Conservation (phyloP, 257 asterid species). For the Nicotiana benthamiana region DNA sequence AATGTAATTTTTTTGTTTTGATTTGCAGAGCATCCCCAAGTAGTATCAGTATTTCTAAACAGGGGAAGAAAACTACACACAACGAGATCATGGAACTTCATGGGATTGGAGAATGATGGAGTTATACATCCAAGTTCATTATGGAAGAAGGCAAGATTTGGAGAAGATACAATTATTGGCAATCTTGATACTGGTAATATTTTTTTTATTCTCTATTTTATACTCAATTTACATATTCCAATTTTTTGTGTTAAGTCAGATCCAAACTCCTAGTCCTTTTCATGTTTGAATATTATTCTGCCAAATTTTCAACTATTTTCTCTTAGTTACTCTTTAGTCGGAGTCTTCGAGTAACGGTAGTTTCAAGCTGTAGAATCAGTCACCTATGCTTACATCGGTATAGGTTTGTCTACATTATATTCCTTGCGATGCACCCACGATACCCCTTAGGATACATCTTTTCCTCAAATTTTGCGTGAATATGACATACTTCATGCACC, state of each 20-base stretch:
- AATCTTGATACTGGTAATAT: slow-evolving; percentile 89
- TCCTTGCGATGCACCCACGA: no score
- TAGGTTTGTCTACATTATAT: no score
- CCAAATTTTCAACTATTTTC: not conserved
- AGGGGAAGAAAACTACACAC: slow-evolving; percentile 74
- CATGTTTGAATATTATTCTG: not conserved
- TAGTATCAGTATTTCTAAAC: slow-evolving; percentile 75
- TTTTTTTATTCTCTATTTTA: not conserved
- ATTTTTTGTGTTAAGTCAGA: not conserved
- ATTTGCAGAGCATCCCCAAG: slow-evolving; percentile 58
- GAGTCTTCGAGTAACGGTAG: no score
- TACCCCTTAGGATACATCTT: no score
- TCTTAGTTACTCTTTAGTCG: no score
- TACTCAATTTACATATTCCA: not conserved
- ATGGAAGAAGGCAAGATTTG: slow-evolving; percentile 83
- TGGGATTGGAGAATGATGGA: slow-evolving; percentile 62
- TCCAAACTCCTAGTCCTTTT: not conserved
- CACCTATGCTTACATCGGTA: accelerated
- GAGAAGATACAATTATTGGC: slow-evolving; percentile 72
- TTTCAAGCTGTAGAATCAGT: no score
- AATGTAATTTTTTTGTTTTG: not conserved
- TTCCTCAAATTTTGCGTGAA: no score
- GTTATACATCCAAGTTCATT: slow-evolving; percentile 36
- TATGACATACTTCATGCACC: no score
- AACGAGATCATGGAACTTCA: slow-evolving; percentile 89